phyloP scores from a whole-genome alignment of 805 yeast genomes.

The Nakazawaea ambrosiae region DNA sequence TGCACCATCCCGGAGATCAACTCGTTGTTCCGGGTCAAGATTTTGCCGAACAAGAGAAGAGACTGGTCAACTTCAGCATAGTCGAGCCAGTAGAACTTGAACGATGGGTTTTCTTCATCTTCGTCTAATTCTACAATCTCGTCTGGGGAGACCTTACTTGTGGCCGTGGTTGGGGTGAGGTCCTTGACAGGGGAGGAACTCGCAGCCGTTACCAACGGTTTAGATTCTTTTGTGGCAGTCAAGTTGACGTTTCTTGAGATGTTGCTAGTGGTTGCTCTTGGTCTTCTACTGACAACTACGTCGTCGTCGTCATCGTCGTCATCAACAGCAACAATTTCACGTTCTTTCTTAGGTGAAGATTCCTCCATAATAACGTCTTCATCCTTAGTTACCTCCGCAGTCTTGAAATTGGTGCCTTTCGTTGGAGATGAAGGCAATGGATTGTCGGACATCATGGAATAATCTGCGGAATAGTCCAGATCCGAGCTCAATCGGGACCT shows the following conservation, averaged over 20 bases:
- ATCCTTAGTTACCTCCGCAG: conserved; percentile 2
- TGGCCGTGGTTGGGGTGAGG: background rate
- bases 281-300: conserved; percentile 45
- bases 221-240: conserved; percentile 20
- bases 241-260: conserved; percentile 36
- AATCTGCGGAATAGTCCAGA: conserved; percentile 13
- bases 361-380: conserved; percentile 3
- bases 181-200: conserved; percentile 20
- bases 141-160: conserved; percentile 16
- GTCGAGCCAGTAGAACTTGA: conserved; percentile 87
- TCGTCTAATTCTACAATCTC: conserved; percentile 25
- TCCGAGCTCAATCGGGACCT: conserved; percentile 18
- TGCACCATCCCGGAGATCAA: conserved; percentile 73
- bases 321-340: conserved; percentile 16
- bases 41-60: conserved; percentile 75
- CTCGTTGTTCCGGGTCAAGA: conserved; percentile 48
- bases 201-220: conserved; percentile 9
- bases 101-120: conserved; percentile 33
- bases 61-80: conserved; percentile 69
- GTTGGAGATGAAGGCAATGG: conserved; percentile 9
- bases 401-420: background rate
- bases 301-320: conserved; percentile 53
- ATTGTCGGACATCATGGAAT: conserved; percentile 9
- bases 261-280: conserved; percentile 35
- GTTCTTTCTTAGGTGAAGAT: conserved; percentile 9